phyloP scores from a whole-genome alignment of 2,329 filamentous ascomycete species.

The Amphichorda felina region DNA sequence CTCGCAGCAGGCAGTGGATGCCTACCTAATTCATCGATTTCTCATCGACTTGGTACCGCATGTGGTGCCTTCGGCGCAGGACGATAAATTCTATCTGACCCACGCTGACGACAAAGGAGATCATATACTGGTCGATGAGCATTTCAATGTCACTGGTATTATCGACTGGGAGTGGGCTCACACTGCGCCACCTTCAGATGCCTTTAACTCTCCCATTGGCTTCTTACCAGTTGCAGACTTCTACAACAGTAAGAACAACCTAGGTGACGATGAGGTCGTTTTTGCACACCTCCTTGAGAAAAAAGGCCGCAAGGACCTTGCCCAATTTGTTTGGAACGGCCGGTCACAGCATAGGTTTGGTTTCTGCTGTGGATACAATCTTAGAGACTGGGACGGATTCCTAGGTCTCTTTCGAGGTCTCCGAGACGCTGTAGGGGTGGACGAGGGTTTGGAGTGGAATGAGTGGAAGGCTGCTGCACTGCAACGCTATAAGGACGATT shows the following conservation, averaged over 20 bases:
- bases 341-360: constrained; percentile 23
- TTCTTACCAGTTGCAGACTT: constrained; percentile 27
- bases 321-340: constrained; percentile 21
- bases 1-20: constrained; percentile 16
- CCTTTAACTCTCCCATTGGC: constrained; percentile 28
- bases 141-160: constrained; percentile 33
- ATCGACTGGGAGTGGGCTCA: constrained; percentile 31
- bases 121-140: constrained; percentile 31
- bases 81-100: constrained; percentile 28
- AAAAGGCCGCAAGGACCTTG: constrained; percentile 22
- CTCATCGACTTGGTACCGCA: constrained; percentile 23
- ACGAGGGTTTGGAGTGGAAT: constrained; percentile 21
- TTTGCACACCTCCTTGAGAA: constrained; percentile 18
- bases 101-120: constrained; percentile 31
- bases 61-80: constrained; percentile 9
- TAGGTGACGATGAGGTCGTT: constrained; percentile 23
- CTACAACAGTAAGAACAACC: constrained; percentile 19
- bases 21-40: constrained; percentile 28
- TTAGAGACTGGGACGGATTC: constrained; percentile 28
- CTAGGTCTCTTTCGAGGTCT: constrained; percentile 26
- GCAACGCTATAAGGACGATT: constrained; percentile 18
- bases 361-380: constrained; percentile 29
- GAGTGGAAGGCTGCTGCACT: constrained; percentile 23
- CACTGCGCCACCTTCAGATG: constrained; percentile 18
- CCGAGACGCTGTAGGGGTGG: constrained; percentile 17